Conservation (phyloP, 2,329 filamentous ascomycete genomes). For the Claviceps digitariae region DNA sequence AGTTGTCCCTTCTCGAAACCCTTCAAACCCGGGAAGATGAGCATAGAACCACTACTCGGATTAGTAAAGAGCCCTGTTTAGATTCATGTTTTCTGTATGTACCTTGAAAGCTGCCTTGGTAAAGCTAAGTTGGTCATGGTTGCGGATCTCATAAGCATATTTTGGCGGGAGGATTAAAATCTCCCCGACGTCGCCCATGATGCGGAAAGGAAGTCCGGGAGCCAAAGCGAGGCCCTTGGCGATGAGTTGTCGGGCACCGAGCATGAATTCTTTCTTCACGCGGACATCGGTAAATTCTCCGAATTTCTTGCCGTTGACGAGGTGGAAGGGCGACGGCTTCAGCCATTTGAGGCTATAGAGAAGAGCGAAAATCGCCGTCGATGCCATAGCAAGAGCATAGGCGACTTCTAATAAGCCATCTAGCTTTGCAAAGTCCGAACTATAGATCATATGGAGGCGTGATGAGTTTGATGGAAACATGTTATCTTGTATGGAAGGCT, state of each 20-base stretch:
- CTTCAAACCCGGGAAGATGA: conserved; percentile 1
- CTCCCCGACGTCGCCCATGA: conserved; percentile 2
- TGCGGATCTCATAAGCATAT: conserved; percentile 2
- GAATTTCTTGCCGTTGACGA: neutral
- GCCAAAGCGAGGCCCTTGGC: neutral
- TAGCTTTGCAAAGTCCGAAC: neutral
- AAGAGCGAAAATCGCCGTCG: neutral
- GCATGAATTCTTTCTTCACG: neutral
- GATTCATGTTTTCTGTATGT: neutral
- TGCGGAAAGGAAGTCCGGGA: neutral
- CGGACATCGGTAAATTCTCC: neutral
- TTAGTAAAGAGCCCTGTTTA: neutral
- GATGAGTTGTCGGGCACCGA: neutral
- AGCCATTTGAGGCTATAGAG: neutral
- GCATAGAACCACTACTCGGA: conserved; percentile 1
- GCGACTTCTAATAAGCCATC: neutral
- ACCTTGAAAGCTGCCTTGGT: neutral
- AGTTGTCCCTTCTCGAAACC: neutral
- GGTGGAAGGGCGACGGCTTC: neutral
- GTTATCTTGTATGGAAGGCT: neutral
- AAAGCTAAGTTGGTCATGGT: neutral
- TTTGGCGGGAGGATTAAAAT: neutral
- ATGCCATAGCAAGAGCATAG: neutral
- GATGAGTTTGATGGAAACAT: neutral
- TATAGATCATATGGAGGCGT: neutral